Conservation (phyloP, 495 filamentous ascomycete species). For the Pyrenopolyporus hunteri region DNA sequence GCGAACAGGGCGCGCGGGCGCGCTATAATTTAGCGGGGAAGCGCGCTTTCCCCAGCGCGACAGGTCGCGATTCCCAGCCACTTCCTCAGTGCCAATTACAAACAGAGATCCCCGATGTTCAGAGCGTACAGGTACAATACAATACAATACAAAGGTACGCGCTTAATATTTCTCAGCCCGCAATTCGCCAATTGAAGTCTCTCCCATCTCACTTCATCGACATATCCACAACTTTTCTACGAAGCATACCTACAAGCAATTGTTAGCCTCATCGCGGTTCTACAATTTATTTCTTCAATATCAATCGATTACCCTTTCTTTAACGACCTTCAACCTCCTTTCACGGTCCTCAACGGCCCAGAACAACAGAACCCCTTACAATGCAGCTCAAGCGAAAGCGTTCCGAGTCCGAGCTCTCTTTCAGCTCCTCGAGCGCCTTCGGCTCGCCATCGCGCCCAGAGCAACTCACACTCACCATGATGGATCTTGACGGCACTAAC, state of each 20-base stretch:
- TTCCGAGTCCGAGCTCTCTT: slow-evolving; percentile 56
- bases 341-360: background rate
- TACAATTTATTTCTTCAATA: background rate
- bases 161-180: slow-evolving; percentile 7
- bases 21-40: slow-evolving; percentile 26
- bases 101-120: slow-evolving; percentile 5
- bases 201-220: slow-evolving; percentile 21
- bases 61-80: slow-evolving; percentile 32
- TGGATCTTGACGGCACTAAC: slow-evolving; percentile 26
- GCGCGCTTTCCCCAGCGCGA: slow-evolving; percentile 22
- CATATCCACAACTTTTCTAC: background rate
- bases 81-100: slow-evolving; percentile 4
- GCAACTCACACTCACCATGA: slow-evolving; percentile 8
- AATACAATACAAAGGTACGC: slow-evolving; percentile 14
- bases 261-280: too few species aligned
- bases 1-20: slow-evolving; percentile 33
- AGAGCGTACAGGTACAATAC: too few species aligned
- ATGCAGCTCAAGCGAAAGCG: slow-evolving; percentile 60
- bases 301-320: background rate
- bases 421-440: slow-evolving; percentile 43
- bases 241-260: background rate
- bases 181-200: slow-evolving; percentile 26
- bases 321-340: background rate
- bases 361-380: slow-evolving; percentile 25
- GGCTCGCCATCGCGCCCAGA: slow-evolving; percentile 43